These are phyloP conservation scores for Circinella umbellata DNA, from an alignment of 371 early-diverging fungal species.

Conservation along the genomic window DNA sequence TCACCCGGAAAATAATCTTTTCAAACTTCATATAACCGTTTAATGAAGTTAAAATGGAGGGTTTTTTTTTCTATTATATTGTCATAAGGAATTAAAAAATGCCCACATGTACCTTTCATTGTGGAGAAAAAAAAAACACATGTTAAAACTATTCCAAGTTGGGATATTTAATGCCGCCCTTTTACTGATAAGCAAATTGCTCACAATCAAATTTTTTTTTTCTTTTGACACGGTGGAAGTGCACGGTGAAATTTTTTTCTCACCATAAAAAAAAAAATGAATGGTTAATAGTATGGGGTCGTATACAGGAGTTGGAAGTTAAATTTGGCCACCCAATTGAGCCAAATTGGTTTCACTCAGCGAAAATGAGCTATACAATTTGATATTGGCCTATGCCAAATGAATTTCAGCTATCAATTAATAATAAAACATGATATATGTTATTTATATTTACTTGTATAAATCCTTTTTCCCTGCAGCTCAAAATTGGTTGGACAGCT, in stretches of 20 bases:
- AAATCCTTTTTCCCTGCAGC: too few species aligned
- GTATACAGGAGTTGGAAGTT: too few species aligned
- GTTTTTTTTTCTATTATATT: not conserved
- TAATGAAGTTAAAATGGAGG: not conserved
- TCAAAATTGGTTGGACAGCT: too few species aligned
- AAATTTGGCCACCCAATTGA: too few species aligned
- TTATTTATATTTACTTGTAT: too few species aligned
- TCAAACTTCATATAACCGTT: not conserved
- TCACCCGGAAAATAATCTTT: not conserved
- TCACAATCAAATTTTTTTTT: not conserved
- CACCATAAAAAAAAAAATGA: too few species aligned
- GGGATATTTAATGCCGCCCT: not conserved
- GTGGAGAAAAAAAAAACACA: conserved; percentile 1
- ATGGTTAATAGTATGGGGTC: not conserved
- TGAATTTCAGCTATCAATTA: too few species aligned
- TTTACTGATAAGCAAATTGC: not conserved
- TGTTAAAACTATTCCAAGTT: conserved; percentile 67
- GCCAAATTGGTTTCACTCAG: too few species aligned
- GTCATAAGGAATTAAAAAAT: not conserved
- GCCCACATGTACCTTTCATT: not conserved
- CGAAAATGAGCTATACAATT: too few species aligned
- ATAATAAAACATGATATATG: too few species aligned
- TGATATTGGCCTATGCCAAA: too few species aligned
- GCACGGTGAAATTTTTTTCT: conserved; percentile 1
- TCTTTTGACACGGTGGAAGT: conserved; percentile 5